phyloP scores from a whole-genome alignment of 495 filamentous ascomycete genomes.

The Trichodelitschia bisporula region DNA sequence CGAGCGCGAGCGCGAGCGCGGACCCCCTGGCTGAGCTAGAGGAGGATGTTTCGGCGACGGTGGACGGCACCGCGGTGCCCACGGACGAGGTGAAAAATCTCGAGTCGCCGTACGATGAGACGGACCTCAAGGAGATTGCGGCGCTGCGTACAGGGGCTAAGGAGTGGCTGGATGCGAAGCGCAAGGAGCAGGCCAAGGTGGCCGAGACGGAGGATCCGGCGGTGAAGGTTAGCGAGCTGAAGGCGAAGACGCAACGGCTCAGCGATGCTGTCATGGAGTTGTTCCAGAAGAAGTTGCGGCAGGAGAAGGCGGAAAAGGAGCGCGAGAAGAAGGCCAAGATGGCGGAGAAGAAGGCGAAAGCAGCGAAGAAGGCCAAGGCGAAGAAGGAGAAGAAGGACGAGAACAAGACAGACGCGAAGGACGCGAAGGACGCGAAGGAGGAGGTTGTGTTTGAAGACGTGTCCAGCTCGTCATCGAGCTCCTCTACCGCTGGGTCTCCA shows the following conservation, averaged over 20 bases:
- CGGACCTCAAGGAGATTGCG: constrained; percentile 18
- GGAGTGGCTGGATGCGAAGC: constrained; percentile 46
- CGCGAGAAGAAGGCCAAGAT: constrained; percentile 11
- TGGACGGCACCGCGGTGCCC: constrained; percentile 8
- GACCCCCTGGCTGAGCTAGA: constrained; percentile 19
- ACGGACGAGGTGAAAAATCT: constrained; percentile 33
- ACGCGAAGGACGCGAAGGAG: constrained; percentile 1
- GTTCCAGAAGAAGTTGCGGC: constrained; percentile 41
- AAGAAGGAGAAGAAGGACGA: constrained; percentile 15
- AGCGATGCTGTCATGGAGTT: constrained; percentile 42
- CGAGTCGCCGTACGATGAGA: constrained; percentile 24
- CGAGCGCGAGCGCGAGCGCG: constrained; percentile 17
- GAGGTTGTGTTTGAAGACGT: neutral
- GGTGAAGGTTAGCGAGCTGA: constrained; percentile 39
- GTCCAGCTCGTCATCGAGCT: too few species aligned
- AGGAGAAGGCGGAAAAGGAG: constrained; percentile 22
- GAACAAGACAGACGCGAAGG: constrained; percentile 8
- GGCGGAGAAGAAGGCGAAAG: constrained; percentile 17
- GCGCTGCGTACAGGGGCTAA: constrained; percentile 32
- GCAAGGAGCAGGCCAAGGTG: constrained; percentile 41
- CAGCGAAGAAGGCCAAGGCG: constrained; percentile 16
- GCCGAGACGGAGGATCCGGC: constrained; percentile 42
- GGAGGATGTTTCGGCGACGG: constrained; percentile 14
- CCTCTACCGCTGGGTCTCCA: too few species aligned
- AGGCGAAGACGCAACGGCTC: constrained; percentile 29